These are phyloP conservation scores for Kodamaea neixiangensis DNA, from an alignment of 805 yeast genomes.

Conservation along the genomic window DNA sequence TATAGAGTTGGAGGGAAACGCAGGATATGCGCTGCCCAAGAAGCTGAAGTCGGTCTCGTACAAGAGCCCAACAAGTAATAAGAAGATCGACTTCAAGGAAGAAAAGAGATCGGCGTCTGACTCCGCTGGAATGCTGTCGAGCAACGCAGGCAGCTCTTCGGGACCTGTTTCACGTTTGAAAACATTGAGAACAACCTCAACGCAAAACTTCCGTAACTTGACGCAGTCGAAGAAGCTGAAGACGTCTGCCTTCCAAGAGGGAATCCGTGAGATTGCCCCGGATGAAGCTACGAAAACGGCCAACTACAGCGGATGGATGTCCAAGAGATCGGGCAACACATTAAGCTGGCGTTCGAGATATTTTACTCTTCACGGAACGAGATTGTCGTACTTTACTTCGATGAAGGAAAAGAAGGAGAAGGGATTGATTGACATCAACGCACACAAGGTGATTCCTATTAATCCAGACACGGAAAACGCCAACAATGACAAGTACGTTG, in stretches of 20 bases:
- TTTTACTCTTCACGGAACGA: constrained; percentile 87
- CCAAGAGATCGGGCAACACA: constrained; percentile 77
- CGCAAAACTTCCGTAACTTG: constrained; percentile 49
- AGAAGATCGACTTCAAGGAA: constrained; percentile 41
- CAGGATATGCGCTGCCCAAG: constrained; percentile 31
- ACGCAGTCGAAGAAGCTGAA: constrained; percentile 56
- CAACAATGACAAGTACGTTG: constrained; percentile 77
- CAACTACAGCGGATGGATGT: constrained; percentile 91
- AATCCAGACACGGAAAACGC: constrained; percentile 36
- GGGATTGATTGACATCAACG: constrained; percentile 93
- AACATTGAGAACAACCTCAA: constrained; percentile 53
- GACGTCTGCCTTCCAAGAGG: constrained; percentile 85
- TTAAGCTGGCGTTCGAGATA: constrained; percentile 88
- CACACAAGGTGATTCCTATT: constrained; percentile 85
- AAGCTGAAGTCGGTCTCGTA: constrained; percentile 28
- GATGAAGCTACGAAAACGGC: constrained; percentile 77
- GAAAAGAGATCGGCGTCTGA: constrained; percentile 40
- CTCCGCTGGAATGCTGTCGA: constrained; percentile 21
- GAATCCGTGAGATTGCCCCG: constrained; percentile 75
- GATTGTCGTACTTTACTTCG: constrained; percentile 83
- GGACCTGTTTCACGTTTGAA: constrained; percentile 44
- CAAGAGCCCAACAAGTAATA: constrained; percentile 8
- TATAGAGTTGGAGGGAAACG: constrained; percentile 33
- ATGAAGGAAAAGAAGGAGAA: constrained; percentile 80
- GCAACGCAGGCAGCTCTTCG: constrained; percentile 11